Evolutionary conservation across 1,139 yeast species (phyloP), one percentile per base, ranked within the genome.

Genomic region (Tardiomyces digboiensis): DNA sequence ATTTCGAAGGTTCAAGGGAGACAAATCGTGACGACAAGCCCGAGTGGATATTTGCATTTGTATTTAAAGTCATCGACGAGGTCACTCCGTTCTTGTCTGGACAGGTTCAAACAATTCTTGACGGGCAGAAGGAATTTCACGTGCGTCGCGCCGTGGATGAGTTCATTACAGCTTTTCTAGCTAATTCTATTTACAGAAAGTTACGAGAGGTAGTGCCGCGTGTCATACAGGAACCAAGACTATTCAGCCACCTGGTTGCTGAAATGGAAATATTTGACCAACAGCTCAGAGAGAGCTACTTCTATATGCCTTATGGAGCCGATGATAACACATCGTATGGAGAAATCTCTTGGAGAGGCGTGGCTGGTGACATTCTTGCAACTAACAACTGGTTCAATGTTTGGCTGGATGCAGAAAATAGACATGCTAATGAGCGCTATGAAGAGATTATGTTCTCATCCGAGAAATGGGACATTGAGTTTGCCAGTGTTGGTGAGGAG

Each of bases 11-110:
- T 1, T 62, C 72, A 13, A 68, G 70, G 19, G 70, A 68, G 41
- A 83, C 94, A 0, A 83, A 82, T 54, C 72, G 80, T 46, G 61
- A 80, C 33, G 82, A 84, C 45, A 81, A 80, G 55, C 95, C 95
- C 0, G 95, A 86, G 59, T 81, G 89, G 82, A 77, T 82, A n/a
- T 71, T 82, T 48, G 68, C 67, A 23, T 85, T 75, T 53, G 60
- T 77, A 19, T 70, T 73, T 46, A 71, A 72, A 16, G 75, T 78
- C 45, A 52, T 84, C 19, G 66, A 67, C 14, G 70, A 74, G 33
- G 33, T 16, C 3, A 26, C 33, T n/a, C 33, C 33, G 33, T 26
- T 26, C 14, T 8, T 26, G 33, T 26, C 33, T n/a, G 33, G 33
- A 8, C 33, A n/a, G 8, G 33, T 26, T n/a, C 33, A 26, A 16